These are phyloP conservation scores for Gonapodya prolifera DNA, from an alignment of 192 early-diverging fungal genomes.

Conservation along the genomic window DNA sequence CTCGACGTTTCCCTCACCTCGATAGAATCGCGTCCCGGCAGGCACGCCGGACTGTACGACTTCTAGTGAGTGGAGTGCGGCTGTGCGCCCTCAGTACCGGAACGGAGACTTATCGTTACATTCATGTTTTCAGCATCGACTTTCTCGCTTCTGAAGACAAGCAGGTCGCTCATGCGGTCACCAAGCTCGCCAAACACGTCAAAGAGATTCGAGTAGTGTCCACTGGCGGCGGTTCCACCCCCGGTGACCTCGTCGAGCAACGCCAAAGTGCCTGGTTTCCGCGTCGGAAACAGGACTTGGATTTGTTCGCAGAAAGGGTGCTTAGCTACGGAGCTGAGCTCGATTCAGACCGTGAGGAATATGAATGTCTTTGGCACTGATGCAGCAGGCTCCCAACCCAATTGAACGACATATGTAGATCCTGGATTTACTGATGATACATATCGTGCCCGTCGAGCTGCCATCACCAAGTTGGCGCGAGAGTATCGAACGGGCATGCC, in stretches of 20 bases:
- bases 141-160: constrained; percentile 52
- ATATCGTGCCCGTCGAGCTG: constrained; percentile 70
- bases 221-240: constrained; percentile 17
- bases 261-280: constrained; percentile 71
- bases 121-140: constrained; percentile 40
- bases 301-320: constrained; percentile 82
- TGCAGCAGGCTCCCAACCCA: too few relatives aligned
- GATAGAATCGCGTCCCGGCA: constrained; percentile 87
- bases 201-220: constrained; percentile 41
- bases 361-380: too few relatives aligned
- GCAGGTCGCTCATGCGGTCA: constrained; percentile 50
- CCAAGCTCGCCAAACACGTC: constrained; percentile 56
- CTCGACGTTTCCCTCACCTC: constrained; percentile 74
- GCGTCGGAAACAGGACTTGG: constrained; percentile 79
- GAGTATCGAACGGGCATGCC: constrained; percentile 60
- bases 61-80: constrained; percentile 38
- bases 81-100: background rate
- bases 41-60: constrained; percentile 74
- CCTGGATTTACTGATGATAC: constrained; percentile 78
- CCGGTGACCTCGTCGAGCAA: constrained; percentile 6
- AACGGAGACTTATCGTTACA: too few relatives aligned
- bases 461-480: constrained; percentile 77
- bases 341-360: constrained; percentile 7
- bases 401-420: too few relatives aligned
- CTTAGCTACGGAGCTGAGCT: constrained; percentile 84